Conservation (phyloP, 2,329 filamentous ascomycete species). For the Apiospora marii region DNA sequence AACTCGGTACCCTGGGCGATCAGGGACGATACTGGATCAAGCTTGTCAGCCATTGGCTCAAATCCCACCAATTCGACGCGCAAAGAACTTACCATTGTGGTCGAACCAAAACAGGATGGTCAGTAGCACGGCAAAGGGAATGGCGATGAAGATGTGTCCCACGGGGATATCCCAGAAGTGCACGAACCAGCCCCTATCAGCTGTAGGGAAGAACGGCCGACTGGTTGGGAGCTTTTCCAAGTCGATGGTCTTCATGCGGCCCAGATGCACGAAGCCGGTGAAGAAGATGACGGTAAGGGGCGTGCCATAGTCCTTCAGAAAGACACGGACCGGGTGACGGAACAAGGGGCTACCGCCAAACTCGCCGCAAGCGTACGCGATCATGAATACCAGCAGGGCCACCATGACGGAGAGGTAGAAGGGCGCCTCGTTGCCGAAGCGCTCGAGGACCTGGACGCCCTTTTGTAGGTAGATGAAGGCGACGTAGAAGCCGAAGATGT, state of each 20-base stretch:
- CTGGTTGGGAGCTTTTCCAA: constrained; percentile 78
- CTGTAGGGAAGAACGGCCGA: constrained; percentile 80
- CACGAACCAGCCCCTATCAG: constrained; percentile 77
- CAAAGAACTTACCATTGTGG: constrained; percentile 71
- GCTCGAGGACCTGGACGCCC: constrained; percentile 83
- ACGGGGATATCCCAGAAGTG: constrained; percentile 81
- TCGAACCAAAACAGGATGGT: constrained; percentile 92
- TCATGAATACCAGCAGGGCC: constrained; percentile 78
- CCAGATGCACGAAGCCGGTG: constrained; percentile 87
- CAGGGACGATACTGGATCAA: constrained; percentile 72
- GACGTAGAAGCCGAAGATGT: constrained; percentile 94
- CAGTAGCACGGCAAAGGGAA: constrained; percentile 85
- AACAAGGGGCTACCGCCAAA: constrained; percentile 77
- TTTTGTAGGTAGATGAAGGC: constrained; percentile 93
- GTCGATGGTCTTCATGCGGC: constrained; percentile 76
- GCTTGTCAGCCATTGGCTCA: constrained; percentile 17
- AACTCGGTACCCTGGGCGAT: constrained; percentile 87
- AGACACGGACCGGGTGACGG: constrained; percentile 77
- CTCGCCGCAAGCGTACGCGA: constrained; percentile 76
- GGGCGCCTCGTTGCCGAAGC: constrained; percentile 71
- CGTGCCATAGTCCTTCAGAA: constrained; percentile 89
- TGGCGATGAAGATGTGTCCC: constrained; percentile 79
- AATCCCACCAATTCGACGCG: not conserved
- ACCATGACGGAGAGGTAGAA: constrained; percentile 84
- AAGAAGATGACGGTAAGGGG: constrained; percentile 87